These are phyloP conservation scores for Erythrobasidium yunnanense DNA, from an alignment of 768 basidiomycete species.

Conservation along the genomic window DNA sequence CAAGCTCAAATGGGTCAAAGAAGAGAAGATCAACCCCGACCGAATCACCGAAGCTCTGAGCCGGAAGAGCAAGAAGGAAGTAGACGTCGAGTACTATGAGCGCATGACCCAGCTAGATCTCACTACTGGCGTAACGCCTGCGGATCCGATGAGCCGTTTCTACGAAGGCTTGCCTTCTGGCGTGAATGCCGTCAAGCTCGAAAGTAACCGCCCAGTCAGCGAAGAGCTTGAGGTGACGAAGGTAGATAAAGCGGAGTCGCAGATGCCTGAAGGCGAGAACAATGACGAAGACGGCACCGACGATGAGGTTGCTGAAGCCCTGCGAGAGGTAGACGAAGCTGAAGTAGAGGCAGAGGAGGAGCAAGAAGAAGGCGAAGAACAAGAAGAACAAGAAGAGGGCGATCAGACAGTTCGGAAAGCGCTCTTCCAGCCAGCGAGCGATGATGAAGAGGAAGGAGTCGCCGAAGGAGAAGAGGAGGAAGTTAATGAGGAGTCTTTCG, in stretches of 20 bases:
- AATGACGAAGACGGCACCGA: not conserved
- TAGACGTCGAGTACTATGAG: conserved; percentile 12
- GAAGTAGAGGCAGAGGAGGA: not conserved
- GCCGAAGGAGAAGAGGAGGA: not conserved
- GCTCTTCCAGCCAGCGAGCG: not conserved
- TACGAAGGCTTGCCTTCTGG: conserved; percentile 12
- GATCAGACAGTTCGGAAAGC: too few relatives aligned
- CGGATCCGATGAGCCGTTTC: conserved; percentile 21
- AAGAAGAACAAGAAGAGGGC: not conserved
- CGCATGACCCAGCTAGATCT: conserved; percentile 4
- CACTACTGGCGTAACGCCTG: not conserved
- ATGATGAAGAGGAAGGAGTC: not conserved
- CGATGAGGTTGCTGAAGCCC: too few relatives aligned
- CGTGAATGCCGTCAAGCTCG: not conserved
- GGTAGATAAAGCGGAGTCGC: not conserved
- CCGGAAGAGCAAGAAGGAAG: conserved; percentile 34
- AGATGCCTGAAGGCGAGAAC: not conserved
- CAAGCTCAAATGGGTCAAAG: conserved; percentile 84
- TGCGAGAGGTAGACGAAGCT: not conserved
- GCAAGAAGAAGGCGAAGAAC: not conserved
- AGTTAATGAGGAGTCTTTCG: not conserved
- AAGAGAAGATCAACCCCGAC: conserved; percentile 69
- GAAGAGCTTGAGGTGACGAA: not conserved
- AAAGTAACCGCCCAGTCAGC: not conserved
- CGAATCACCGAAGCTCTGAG: conserved; percentile 65